Base-by-base conservation (phyloP, 306 rosid genomes). In the Amphicarpaea edgeworthii region DNA sequence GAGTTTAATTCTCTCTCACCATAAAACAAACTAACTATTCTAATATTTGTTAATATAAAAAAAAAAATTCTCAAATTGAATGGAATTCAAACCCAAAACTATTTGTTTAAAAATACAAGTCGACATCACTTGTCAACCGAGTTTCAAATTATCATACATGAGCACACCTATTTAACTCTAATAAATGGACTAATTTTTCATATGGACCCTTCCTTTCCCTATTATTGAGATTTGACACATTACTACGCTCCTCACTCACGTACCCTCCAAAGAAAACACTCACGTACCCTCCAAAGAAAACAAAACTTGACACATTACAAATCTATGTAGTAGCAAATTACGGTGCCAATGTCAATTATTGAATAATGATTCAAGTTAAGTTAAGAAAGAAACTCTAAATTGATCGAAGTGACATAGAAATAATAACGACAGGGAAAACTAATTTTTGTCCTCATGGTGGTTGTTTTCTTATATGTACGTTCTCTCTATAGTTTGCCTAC, bases 101-200 rank as follows among this genome's bases (percentile, higher is more conserved):
- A n/a, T n/a, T n/a, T n/a, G n/a, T n/a, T n/a, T n/a, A n/a, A n/a
- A n/a, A n/a, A n/a, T n/a, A n/a, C n/a, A n/a, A n/a, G n/a, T n/a
- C n/a, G n/a, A n/a, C n/a, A n/a, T n/a, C n/a, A n/a, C n/a, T n/a
- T n/a, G n/a, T n/a, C n/a, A n/a, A n/a, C n/a, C n/a, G n/a, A n/a
- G n/a, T n/a, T n/a, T n/a, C n/a, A n/a, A n/a, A n/a, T n/a, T n/a
- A n/a, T n/a, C n/a, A n/a, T n/a, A n/a, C n/a, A n/a, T n/a, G n/a
- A n/a, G n/a, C n/a, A n/a, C 72, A 68, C 8, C 41, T 53, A 70
- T 66, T 84, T 32, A 62, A 78, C 47, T 40, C 57, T 55, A 47
- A 50, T 77, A 67, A 85, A 83, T 85, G 72, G 51, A 78, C 73
- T 60, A 63, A 70, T 21, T 42, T 40, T 15, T 19, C 59, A 17